Base-by-base conservation (phyloP, 1,139 yeast species). In the Kluyveromyces sp. region DNA sequence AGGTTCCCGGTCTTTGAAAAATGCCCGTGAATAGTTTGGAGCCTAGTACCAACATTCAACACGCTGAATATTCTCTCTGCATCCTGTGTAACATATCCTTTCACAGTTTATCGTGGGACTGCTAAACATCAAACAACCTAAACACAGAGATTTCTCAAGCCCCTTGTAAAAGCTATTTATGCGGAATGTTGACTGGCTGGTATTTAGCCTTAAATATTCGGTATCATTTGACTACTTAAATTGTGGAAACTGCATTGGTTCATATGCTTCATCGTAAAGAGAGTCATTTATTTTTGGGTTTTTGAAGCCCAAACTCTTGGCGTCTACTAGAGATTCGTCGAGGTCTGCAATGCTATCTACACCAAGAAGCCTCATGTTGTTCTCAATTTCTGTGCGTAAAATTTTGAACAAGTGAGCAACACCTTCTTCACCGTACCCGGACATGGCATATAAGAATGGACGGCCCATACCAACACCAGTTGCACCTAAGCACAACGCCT, bases 341-440 rank as follows among this genome's bases (percentile, higher is more conserved):
- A 87, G 70, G 38, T 85, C 80, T 39, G 70, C 74, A 19, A 87
- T 65, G 28, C 68, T 70, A 25, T 76, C 77, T 22, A 76, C 92
- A 22, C 95, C 96, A 44, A 86, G 66, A 41, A 86, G 69, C 48
- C 95, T 71, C 95, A 87, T 83, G 64, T 82, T 80, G 88, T 86
- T 83, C 48, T 74, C 76, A 63, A 86, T 66, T 60, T 86, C 96
- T 48, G 81, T 87, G 58, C 80, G 82, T 53, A 86, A 70, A 40
- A 86, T 66, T 56, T 81, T 86, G 50, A 82, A 77, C 12, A 92
- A 87, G 52, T 75, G 76, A 43, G 68, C 67, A 15, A 86, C 94
- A 44, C 95, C 95, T 3, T 71, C 78, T 46, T 77, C 83, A 3
- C 87, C 87, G 50, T 80, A 80, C 0, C 80, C 69, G 3, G 80